These are phyloP conservation scores for Venturia aucupariae DNA, from an alignment of 2,329 filamentous ascomycete species.

Conservation along the genomic window DNA sequence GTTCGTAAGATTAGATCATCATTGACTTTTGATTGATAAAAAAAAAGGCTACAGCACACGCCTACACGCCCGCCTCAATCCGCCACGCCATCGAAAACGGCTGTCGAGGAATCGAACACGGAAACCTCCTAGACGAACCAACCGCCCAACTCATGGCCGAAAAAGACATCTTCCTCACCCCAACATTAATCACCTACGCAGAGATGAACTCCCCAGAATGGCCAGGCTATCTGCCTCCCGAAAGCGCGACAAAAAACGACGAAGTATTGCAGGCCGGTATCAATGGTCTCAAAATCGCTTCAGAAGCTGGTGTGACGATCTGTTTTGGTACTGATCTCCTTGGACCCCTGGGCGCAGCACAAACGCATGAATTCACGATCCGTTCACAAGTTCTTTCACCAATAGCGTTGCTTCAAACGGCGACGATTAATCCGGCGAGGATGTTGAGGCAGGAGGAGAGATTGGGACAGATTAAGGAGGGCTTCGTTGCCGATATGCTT, in stretches of 20 bases:
- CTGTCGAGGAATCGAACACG: conserved; percentile 49
- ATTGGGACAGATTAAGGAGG: conserved; percentile 20
- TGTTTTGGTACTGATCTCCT: background rate
- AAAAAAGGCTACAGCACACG: conserved; percentile 36
- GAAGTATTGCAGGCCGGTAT: conserved; percentile 41
- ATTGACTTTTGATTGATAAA: background rate
- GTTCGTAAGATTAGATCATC: too few species aligned
- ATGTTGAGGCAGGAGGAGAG: background rate
- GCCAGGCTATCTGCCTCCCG: conserved; percentile 35
- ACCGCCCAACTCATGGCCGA: conserved; percentile 42
- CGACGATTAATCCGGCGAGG: background rate
- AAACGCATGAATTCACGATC: background rate
- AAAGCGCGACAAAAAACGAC: conserved; percentile 41
- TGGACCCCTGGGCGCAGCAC: background rate
- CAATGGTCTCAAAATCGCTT: conserved; percentile 22
- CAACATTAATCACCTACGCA: conserved; percentile 45
- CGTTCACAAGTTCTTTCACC: background rate
- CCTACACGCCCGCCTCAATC: conserved; percentile 47
- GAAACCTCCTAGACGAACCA: conserved; percentile 52
- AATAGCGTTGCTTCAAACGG: background rate
- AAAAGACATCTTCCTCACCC: conserved; percentile 42
- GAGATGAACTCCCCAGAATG: conserved; percentile 39
- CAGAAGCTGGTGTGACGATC: background rate
- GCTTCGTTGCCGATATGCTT: conserved; percentile 45
- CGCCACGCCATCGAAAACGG: conserved; percentile 47